phyloP scores from a whole-genome alignment of 345 rosid species.

The Hevea brasiliensis region DNA sequence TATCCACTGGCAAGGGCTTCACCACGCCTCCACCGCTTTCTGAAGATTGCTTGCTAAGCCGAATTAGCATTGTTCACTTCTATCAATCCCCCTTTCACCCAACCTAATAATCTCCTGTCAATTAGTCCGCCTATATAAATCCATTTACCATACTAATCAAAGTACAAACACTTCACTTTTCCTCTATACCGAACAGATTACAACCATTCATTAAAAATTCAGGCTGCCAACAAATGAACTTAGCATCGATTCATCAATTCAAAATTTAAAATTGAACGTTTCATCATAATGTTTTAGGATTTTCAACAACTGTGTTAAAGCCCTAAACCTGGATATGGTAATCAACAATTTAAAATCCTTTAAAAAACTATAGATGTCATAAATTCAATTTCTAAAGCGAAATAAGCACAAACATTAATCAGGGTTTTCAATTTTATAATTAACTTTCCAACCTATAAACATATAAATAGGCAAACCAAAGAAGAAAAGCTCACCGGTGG shows the following conservation, averaged over 20 bases:
- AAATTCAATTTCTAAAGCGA: neutral
- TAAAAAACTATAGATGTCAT: neutral
- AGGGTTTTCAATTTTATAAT: neutral
- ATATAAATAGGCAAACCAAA: neutral
- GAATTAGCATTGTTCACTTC: constrained; percentile 60
- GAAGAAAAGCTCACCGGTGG: neutral
- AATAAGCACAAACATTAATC: neutral
- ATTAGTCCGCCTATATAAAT: neutral
- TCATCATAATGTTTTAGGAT: neutral
- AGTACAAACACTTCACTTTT: too few relatives aligned
- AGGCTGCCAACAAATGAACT: neutral
- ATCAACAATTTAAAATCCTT: too few relatives aligned
- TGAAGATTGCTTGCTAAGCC: constrained; percentile 63
- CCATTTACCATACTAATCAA: neutral
- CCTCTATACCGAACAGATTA: neutral
- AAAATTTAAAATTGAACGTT: neutral
- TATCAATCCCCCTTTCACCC: neutral
- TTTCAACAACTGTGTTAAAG: neutral
- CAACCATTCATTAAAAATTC: neutral
- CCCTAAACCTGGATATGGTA: neutral
- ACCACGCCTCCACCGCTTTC: constrained; percentile 44
- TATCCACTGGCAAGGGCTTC: constrained; percentile 62
- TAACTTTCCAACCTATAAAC: neutral
- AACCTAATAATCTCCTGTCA: neutral
- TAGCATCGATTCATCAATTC: neutral